Evolutionary conservation across 306 rosid species (phyloP), one percentile per base, ranked within the genome.

Genomic region (Pyrus communis): DNA sequence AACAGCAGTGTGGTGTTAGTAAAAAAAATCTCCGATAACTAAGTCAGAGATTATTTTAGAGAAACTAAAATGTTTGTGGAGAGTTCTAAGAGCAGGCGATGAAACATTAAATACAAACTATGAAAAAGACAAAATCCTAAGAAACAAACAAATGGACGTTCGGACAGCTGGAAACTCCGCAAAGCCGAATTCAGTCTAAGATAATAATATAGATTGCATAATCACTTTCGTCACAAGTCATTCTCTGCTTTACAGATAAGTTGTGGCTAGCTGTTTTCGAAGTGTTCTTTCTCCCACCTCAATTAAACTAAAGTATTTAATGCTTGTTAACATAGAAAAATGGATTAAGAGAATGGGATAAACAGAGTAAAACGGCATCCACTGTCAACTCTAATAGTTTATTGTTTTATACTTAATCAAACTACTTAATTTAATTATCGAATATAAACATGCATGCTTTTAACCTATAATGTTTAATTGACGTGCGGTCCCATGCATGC

Each of bases 401-500:
- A n/a, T 12, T 9, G 2, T 21, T 22, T 23, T 23, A 25, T 12
- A 27, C 15, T 61, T 12, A 61, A 61, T 61, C 35, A 61, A 61
- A 58, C 35, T 27, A 61, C 12, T 9, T 31, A 54, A 19, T 21
- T 4, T 49, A 27, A 4, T 18, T 31, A 11, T 19, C 62, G 25
- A 8, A 57, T 19, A 9, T 3, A 19, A 21, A 71, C 46, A 22
- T 57, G 52, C 43, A 9, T 40, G 40, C 40, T 70, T 71, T 71
- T 19, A 33, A 54, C 75, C 30, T 19, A 70, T 69, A 17, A 46
- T 3, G 52, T 49, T 69, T 22, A 52, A 11, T 59, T 19, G 33
- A 31, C 69, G 69, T 14, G 58, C 33, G 35, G 35, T 58, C 45
- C 67, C 67, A 58, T 61, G 69, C 70, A 75, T 75, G 70, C 46